phyloP scores from a whole-genome alignment of 2,329 filamentous ascomycete genomes.

The Sarocladium oryzae region DNA sequence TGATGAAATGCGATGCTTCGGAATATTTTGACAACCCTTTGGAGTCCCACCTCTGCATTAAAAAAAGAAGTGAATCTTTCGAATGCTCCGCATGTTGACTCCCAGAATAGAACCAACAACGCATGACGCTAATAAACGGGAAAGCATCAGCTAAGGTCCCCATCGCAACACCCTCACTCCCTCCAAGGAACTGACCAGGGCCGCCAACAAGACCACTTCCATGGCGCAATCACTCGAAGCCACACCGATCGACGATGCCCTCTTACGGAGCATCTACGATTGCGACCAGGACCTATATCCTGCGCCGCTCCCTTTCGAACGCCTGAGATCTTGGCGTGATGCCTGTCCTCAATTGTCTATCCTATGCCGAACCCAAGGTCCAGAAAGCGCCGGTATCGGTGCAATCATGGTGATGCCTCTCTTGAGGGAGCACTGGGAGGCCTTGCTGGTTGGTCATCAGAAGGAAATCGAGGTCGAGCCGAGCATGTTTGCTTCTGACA shows the following conservation, averaged over 20 bases:
- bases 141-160: too few relatives aligned
- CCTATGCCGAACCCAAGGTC: background rate
- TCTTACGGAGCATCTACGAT: background rate
- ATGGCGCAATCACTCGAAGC: background rate
- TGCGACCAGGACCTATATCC: conserved; percentile 2
- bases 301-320: conserved; percentile 1
- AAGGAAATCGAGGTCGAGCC: conserved; percentile 1
- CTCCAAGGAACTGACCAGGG: too few relatives aligned
- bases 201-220: background rate
- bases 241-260: background rate
- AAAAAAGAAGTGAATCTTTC: too few relatives aligned
- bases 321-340: conserved; percentile 3
- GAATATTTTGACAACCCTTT: too few relatives aligned
- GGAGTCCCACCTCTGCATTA: too few relatives aligned
- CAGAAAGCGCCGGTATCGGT: background rate
- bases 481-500: background rate
- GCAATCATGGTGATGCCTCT: conserved; percentile 4
- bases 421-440: background rate
- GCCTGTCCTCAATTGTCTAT: conserved; percentile 1
- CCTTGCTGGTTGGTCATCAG: background rate
- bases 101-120: too few relatives aligned
- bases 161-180: too few relatives aligned
- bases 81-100: too few relatives aligned
- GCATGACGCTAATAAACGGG: too few relatives aligned
- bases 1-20: too few relatives aligned